Conservation (phyloP, 140 eudicot species). For the Flaveria floridana region DNA sequence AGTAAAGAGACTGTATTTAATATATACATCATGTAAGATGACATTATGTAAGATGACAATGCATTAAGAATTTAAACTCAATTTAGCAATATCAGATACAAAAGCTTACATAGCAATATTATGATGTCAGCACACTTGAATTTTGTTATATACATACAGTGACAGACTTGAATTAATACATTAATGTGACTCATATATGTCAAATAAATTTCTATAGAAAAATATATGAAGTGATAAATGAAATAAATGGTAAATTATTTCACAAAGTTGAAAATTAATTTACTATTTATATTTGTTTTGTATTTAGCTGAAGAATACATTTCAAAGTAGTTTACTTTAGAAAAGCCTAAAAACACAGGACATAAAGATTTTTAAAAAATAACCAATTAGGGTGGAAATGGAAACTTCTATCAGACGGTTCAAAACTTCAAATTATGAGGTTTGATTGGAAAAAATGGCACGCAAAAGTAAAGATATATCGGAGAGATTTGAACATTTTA, state of each 20-base stretch:
- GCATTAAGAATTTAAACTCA: neutral
- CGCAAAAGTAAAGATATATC: too few relatives aligned
- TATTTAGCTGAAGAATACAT: neutral
- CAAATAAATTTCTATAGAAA: neutral
- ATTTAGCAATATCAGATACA: neutral
- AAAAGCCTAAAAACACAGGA: too few relatives aligned
- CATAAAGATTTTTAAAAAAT: too few relatives aligned
- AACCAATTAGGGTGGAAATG: too few relatives aligned
- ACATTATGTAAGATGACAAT: neutral
- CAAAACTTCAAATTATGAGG: too few relatives aligned
- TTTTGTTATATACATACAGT: neutral
- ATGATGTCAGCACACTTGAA: constrained; percentile 1
- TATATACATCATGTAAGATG: neutral
- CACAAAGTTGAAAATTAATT: neutral
- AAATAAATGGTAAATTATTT: neutral
- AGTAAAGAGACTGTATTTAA: neutral
- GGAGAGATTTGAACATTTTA: neutral
- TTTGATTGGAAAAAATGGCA: too few relatives aligned
- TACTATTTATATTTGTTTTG: neutral
- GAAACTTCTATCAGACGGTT: too few relatives aligned
- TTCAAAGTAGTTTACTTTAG: too few relatives aligned
- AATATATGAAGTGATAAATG: neutral
- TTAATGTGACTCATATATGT: neutral
- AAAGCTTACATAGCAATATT: neutral
- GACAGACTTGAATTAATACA: neutral